Percentiles rank a stretch among this genome's conserved stretches.
phyloP scores from a whole-genome alignment of 331 rosid species.

The Spiraea crenata region DNA sequence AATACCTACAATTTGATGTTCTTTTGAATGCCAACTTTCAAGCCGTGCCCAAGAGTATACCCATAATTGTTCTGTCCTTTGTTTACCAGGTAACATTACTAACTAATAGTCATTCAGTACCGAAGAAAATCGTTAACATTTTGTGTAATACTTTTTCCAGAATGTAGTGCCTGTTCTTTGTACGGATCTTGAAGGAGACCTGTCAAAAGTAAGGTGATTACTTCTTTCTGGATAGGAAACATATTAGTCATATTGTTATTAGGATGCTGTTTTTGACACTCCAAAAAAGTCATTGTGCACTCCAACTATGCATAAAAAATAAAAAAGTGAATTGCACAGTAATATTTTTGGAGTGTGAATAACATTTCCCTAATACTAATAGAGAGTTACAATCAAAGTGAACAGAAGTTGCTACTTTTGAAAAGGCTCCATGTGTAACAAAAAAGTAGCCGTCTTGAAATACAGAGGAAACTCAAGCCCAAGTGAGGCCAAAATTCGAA shows the following conservation, averaged over 20 bases:
- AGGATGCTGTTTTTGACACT: no score
- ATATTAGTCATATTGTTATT: no score
- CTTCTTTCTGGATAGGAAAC: neutral
- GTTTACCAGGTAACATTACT: slow-evolving; percentile 70
- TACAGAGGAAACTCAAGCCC: neutral
- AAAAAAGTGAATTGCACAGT: no score
- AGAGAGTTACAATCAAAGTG: neutral
- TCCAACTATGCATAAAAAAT: no score
- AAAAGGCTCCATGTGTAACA: neutral
- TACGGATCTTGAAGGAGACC: slow-evolving; percentile 80
- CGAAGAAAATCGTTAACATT: slow-evolving; percentile 25
- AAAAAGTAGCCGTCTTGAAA: neutral
- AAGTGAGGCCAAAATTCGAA: no score
- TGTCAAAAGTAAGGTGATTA: slow-evolving; percentile 79
- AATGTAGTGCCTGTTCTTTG: slow-evolving; percentile 88
- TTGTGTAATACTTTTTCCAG: slow-evolving; percentile 43
- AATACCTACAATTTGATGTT: slow-evolving; percentile 65
- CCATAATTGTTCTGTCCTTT: slow-evolving; percentile 77
- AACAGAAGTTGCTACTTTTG: no score
- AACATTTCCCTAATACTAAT: neutral
- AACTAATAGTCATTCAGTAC: slow-evolving; percentile 20
- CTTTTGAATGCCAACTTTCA: slow-evolving; percentile 74
- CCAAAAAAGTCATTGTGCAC: no score
- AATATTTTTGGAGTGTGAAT: no score
- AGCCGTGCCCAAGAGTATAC: slow-evolving; percentile 84